Evolutionary conservation across 371 early-diverging fungal species (phyloP), one percentile per base, ranked within the genome.

Genomic region (Lichtheimia corymbifera): DNA sequence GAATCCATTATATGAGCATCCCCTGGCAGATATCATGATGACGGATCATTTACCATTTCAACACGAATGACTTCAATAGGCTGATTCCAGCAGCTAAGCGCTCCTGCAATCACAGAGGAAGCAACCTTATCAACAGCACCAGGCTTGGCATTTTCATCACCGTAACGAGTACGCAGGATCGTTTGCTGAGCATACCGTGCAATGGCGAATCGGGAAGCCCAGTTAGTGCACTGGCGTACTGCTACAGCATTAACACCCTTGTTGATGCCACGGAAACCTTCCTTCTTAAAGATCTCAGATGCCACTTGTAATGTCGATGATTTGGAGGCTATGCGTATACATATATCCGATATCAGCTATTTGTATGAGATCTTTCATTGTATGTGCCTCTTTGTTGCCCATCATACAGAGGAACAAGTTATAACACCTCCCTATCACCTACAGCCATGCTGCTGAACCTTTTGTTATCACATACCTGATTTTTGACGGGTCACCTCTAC

Each of bases 401-500:
- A 22, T 22, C 28, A 35, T 35, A 35, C 4, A 35, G 35, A 35
- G 11, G 2, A 35, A 35, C 35, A 35, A 35, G 2, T 1, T 9
- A 6, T 35, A 5, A 0, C 5, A 9, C 22, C 22, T 1, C 22
- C 22, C 22, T 2, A 22, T 2, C 22, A 1, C 22, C 22, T 22
- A 22, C 22, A 22, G 22, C 22, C 22, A 22, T 22, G 22, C 1
- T 22, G 22, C 22, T 22, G 22, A 2, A 22, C 22, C 22, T 22
- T 22, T 22, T 22, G 22, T 35, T 35, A 28, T 12, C 43, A 15
- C 60, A 45, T 73, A 58, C 88, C 84, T 59, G 82, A 84, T 80
- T 96, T 97, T 83, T 93, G 94, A 42, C 97, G 87, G 3, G 98
- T 98, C 49, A 98, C 96, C 67, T 98, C 98, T 17, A 98, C 98